Percentiles rank a stretch among this genome's conserved stretches.
These are phyloP conservation scores for Ogataea paraovalis DNA, from an alignment of 805 yeast species.

Conservation along the genomic window DNA sequence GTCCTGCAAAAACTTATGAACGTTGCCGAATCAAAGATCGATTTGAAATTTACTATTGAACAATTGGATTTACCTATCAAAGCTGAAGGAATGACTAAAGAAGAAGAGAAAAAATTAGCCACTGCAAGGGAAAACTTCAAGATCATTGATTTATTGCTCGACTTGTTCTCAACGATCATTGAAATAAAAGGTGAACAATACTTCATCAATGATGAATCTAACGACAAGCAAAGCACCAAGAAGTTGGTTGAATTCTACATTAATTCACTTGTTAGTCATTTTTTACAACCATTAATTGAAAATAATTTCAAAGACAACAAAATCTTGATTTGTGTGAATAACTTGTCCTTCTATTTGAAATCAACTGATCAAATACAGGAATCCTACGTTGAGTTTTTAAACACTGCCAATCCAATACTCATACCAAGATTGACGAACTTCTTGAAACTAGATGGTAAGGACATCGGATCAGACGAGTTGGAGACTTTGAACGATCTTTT, in stretches of 20 bases:
- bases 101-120: constrained; percentile 32
- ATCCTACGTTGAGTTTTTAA: constrained; percentile 7
- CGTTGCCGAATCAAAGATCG: constrained; percentile 29
- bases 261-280: constrained; percentile 14
- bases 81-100: constrained; percentile 9
- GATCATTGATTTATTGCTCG: constrained; percentile 67
- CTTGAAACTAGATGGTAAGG: constrained; percentile 3
- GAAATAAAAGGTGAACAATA: constrained; percentile 42
- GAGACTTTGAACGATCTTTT: constrained; percentile 17
- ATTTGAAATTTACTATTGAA: constrained; percentile 10
- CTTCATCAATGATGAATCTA: constrained; percentile 1
- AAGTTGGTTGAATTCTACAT: constrained; percentile 15
- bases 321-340: constrained; percentile 65
- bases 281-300: constrained; percentile 38
- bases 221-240: constrained; percentile 21
- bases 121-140: constrained; percentile 52
- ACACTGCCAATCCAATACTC: constrained; percentile 9
- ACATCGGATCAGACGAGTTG: constrained; percentile 5
- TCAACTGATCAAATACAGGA: constrained; percentile 26
- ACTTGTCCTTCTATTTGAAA: constrained; percentile 41
- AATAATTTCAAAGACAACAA: constrained; percentile 50
- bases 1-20: constrained; percentile 28
- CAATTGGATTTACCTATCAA: constrained; percentile 10
- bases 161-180: constrained; percentile 68
- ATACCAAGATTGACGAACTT: constrained; percentile 7